Evolutionary conservation across 495 filamentous ascomycete genomes (phyloP).

Genomic region (Trichocladium uniseriatum): DNA sequence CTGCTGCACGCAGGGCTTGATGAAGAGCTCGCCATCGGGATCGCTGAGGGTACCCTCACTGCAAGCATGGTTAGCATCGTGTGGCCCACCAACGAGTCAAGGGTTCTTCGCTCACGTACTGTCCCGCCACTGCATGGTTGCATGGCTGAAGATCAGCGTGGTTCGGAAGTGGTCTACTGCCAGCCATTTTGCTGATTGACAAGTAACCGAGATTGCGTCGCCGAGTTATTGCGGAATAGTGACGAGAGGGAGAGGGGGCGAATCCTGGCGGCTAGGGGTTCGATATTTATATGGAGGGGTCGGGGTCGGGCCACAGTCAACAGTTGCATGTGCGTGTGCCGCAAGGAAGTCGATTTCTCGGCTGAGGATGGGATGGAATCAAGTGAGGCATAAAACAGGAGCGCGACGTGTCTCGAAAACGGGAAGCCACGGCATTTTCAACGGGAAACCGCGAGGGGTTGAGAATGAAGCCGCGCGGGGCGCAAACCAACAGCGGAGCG

Average conservation of each 20-base stretch:
- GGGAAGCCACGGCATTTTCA: neutral
- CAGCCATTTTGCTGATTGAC: slow-evolving; percentile 17
- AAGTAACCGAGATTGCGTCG: neutral
- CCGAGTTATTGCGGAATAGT: no score
- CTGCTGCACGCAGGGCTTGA: slow-evolving; percentile 83
- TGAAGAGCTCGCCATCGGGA: slow-evolving; percentile 71
- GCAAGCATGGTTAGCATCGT: slow-evolving; percentile 7
- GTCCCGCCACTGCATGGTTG: slow-evolving; percentile 80
- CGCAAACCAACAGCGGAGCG: neutral
- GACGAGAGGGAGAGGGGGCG: no score
- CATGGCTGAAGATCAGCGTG: slow-evolving; percentile 55
- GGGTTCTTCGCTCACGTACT: slow-evolving; percentile 61
- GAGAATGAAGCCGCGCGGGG: neutral
- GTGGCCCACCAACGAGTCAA: neutral
- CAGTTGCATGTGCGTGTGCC: no score
- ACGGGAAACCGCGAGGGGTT: neutral
- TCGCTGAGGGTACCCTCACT: slow-evolving; percentile 91
- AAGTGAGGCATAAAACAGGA: no score
- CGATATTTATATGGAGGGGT: no score
- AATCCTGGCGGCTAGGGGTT: no score
- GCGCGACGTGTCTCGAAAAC: neutral
- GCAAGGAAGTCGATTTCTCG: no score
- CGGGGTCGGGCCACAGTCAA: no score
- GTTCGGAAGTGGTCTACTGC: slow-evolving; percentile 33
- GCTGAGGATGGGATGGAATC: no score